phyloP scores from a whole-genome alignment of 2,329 filamentous ascomycete species.

The Fusarium longipes region DNA sequence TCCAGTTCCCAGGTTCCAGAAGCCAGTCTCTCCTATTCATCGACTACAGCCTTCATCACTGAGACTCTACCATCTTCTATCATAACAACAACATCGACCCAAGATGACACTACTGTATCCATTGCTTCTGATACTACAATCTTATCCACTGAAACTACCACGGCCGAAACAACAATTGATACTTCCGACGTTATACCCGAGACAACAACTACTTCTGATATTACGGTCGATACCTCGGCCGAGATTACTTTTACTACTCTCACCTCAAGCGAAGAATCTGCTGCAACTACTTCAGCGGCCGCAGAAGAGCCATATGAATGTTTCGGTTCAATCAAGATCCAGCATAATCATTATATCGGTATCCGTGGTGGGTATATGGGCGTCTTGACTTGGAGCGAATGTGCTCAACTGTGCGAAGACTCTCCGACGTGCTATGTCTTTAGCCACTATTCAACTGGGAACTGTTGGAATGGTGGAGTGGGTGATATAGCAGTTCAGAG shows the following conservation, averaged over 20 bases:
- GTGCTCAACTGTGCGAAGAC: neutral
- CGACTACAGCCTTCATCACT: neutral
- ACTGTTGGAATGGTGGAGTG: neutral
- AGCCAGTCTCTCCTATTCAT: neutral
- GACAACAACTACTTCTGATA: neutral
- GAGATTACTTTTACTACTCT: neutral
- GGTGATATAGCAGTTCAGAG: neutral
- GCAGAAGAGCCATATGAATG: neutral
- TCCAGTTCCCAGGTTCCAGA: neutral
- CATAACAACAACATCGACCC: neutral
- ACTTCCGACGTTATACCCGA: neutral
- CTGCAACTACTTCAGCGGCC: neutral
- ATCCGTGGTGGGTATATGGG: neutral
- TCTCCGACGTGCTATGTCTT: neutral
- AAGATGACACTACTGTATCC: neutral
- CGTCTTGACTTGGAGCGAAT: neutral
- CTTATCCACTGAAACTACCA: neutral
- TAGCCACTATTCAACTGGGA: neutral
- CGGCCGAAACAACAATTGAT: too few species aligned
- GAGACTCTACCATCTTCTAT: neutral
- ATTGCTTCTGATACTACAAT: neutral
- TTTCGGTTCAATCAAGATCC: neutral
- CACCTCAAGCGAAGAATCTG: neutral
- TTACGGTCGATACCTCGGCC: too few species aligned
- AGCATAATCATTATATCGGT: neutral